Evolutionary conservation across 2,329 filamentous ascomycete genomes (phyloP).

Genomic region (Apiospora kogelbergensis): DNA sequence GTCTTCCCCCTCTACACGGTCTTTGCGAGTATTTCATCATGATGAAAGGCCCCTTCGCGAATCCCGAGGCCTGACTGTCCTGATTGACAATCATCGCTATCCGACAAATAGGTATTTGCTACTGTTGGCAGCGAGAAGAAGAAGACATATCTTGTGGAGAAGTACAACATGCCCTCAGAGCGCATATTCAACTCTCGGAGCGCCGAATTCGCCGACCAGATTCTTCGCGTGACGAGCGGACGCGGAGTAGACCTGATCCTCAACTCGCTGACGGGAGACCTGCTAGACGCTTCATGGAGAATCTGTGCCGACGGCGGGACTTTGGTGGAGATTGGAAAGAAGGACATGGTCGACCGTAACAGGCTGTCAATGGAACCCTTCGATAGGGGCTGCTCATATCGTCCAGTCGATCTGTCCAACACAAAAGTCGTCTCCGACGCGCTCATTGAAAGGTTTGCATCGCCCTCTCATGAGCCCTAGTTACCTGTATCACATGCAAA

Average conservation of each 20-base stretch:
- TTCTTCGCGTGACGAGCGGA: constrained; percentile 25
- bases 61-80: too few relatives aligned
- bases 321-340: constrained; percentile 16
- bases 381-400: constrained; percentile 16
- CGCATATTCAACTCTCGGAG: constrained; percentile 36
- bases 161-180: constrained; percentile 28
- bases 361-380: constrained; percentile 16
- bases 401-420: constrained; percentile 10
- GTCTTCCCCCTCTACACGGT: too few relatives aligned
- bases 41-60: too few relatives aligned
- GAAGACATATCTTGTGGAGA: constrained; percentile 29
- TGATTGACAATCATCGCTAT: too few relatives aligned
- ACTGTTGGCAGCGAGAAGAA: too few relatives aligned
- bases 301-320: constrained; percentile 10
- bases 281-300: constrained; percentile 15
- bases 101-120: too few relatives aligned
- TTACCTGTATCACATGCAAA: too few relatives aligned
- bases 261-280: constrained; percentile 24
- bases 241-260: constrained; percentile 24
- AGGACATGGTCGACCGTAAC: constrained; percentile 14
- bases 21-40: too few relatives aligned
- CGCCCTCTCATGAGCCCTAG: too few relatives aligned
- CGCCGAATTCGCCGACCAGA: constrained; percentile 29
- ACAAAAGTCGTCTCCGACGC: too few relatives aligned
- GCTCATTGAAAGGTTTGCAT: too few relatives aligned